Evolutionary conservation across 192 early-diverging fungal genomes (phyloP).

Genomic region (Pilobolus umbonatus): DNA sequence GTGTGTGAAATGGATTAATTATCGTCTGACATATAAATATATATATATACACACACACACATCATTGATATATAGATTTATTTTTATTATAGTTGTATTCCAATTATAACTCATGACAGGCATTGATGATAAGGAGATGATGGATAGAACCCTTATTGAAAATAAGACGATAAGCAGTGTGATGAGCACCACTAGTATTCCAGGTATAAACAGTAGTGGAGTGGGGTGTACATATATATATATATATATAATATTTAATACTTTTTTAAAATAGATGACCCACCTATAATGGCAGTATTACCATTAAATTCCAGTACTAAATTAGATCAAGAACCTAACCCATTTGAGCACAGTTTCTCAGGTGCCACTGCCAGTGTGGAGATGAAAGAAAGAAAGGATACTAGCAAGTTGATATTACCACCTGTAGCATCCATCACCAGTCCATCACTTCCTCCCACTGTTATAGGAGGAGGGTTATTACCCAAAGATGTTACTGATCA

Average conservation of each 20-base stretch:
- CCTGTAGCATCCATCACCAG: slow-evolving; percentile 62
- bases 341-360: slow-evolving; percentile 81
- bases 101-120: slow-evolving; percentile 9
- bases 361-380: slow-evolving; percentile 31
- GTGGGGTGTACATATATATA: too few relatives aligned
- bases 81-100: background rate
- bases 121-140: slow-evolving; percentile 4
- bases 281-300: slow-evolving; percentile 16
- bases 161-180: slow-evolving; percentile 5
- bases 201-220: background rate
- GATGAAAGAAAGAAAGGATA: slow-evolving; percentile 11
- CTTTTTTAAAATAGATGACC: background rate
- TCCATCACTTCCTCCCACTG: slow-evolving; percentile 36
- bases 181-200: too few relatives aligned
- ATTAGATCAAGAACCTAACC: slow-evolving; percentile 81
- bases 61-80: background rate
- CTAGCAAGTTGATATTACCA: slow-evolving; percentile 52
- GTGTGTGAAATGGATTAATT: too few relatives aligned
- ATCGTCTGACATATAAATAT: too few relatives aligned
- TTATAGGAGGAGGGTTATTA: slow-evolving; percentile 15
- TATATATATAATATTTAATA: too few relatives aligned
- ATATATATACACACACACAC: background rate
- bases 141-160: slow-evolving; percentile 6
- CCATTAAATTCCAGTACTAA: slow-evolving; percentile 40
- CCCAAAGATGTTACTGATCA: slow-evolving; percentile 31